Evolutionary conservation across 768 basidiomycete species (phyloP), one percentile per base, ranked within the genome.

Genomic region (Cystofilobasidium capitatum): DNA sequence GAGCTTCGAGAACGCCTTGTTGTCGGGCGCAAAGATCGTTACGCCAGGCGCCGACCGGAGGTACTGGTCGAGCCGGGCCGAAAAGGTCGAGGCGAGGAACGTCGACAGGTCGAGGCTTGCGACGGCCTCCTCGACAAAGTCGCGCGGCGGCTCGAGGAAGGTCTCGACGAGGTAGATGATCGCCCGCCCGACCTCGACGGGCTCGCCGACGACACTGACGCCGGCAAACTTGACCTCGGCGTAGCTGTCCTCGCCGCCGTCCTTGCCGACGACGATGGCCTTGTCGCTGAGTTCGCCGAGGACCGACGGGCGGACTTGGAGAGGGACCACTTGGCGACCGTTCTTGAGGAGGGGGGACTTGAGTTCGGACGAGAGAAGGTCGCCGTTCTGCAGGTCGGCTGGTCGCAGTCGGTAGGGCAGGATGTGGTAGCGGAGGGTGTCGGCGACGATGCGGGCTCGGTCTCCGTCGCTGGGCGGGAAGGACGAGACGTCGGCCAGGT

Each of bases 151-250:
- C 2, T 84, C 80, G 57, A 98, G 81, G 1, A 92, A 86, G 33
- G 85, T 83, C 4, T 91, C 88, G 54, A 98, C 78, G 72, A 97
- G 87, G 78, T 98, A 99, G 69, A 99, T 86, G 71, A 93, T 75
- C 9, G 86, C 86, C 61, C 88, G 87, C 64, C 89, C 83, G 65
- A 86, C 17, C 86, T 76, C 76, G 92, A 92, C 81, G 66, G 83
- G 84, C 33, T 88, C 85, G 31, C 86, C 88, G 66, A 92, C 83
- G 44, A 88, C 83, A 17, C 85, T 83, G 12, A 88, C 91, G 22
- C 88, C 91, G 29, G 86, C 89, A 73, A 97, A 98, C 26, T 84
- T 80, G 66, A 97, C 55, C 39, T 82, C 24, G 83, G 81, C 3
- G 73, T 75, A 71, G 80, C 83, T 10, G 71, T 71, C 57, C 37